Percentiles rank a stretch among this genome's conserved stretches.
Conservation (phyloP, 495 filamentous ascomycete genomes). For the Arthonia radiata region DNA sequence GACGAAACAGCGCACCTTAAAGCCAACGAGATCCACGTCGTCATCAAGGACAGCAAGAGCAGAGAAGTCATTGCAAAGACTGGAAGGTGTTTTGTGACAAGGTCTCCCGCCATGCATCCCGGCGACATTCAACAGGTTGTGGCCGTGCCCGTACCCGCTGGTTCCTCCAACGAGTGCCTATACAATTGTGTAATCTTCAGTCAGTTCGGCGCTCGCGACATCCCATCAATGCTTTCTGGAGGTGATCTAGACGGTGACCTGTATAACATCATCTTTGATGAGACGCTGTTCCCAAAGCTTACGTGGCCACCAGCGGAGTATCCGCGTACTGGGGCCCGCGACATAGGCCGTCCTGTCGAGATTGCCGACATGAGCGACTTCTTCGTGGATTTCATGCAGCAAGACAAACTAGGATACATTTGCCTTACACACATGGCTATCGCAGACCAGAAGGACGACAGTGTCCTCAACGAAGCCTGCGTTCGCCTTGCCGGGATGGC, state of each 20-base stretch:
- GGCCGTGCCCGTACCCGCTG: slow-evolving; percentile 25
- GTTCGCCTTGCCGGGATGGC: slow-evolving; percentile 39
- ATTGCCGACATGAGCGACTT: slow-evolving; percentile 44
- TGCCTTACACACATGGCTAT: slow-evolving; percentile 39
- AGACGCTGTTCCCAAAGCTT: slow-evolving; percentile 14
- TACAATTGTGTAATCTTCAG: slow-evolving; percentile 61
- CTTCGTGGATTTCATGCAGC: slow-evolving; percentile 59
- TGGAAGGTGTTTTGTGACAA: slow-evolving; percentile 32
- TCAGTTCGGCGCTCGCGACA: slow-evolving; percentile 37
- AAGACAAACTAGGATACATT: slow-evolving; percentile 47
- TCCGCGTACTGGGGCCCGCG: slow-evolving; percentile 23
- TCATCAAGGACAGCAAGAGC: too few species aligned
- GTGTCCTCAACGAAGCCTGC: slow-evolving; percentile 33
- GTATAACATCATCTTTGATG: slow-evolving; percentile 52
- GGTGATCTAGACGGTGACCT: slow-evolving; percentile 68
- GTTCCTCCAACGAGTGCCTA: slow-evolving; percentile 32
- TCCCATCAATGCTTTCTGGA: slow-evolving; percentile 52
- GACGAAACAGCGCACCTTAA: slow-evolving; percentile 49
- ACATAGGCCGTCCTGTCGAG: slow-evolving; percentile 29
- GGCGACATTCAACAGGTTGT: slow-evolving; percentile 48
- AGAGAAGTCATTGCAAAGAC: too few species aligned
- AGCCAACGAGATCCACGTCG: slow-evolving; percentile 37
- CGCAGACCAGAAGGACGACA: slow-evolving; percentile 31
- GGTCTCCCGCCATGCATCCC: slow-evolving; percentile 52
- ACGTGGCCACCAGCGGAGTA: slow-evolving; percentile 40